Base-by-base conservation (phyloP, 306 rosid species). In the Dalbergia cultrata region DNA sequence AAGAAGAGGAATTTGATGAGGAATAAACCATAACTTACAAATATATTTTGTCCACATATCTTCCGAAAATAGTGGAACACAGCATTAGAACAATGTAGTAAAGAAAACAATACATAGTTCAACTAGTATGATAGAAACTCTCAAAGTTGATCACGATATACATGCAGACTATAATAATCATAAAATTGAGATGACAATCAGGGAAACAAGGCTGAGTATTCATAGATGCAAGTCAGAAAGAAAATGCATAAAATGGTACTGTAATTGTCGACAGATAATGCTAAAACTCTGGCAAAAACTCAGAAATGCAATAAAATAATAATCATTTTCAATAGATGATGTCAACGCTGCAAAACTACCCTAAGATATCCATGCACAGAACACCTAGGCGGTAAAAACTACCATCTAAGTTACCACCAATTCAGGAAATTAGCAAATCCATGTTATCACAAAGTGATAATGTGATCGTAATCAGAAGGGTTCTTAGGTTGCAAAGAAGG, bases 401-500 rank as follows among this genome's bases (percentile, higher is more conserved):
- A 35, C 39, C 39, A 35, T 35, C 6, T 4, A 22, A 35, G 39
- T 35, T 35, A 35, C 6, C 50, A 72, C 26, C 11, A 35, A 10
- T 16, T 49, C 50, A 45, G 6, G 50, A 33, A 41, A 76, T 13
- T 3, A 44, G 44, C 10, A 57, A 14, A 31, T 8, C 34, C 18
- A 45, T 12, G 5, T 57, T 1, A 44, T 19, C 82, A 70, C 26
- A 17, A 52, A 21, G 9, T 52, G 43, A 67, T 13, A 54, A 17
- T 21, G 5, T 50, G 26, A 53, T 62, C 43, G 12, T 71, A 8
- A 41, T 62, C n/a, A 37, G 47, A 58, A 57, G 21, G 34, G 74
- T 33, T 81, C 39, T 72, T 17, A 60, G 60, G 61, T 53, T 33
- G n/a, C 74, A 54, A 41, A 44, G 22, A 53, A 56, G n/a, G 61